These are phyloP conservation scores for Piromyces finnis DNA, from an alignment of 192 early-diverging fungal genomes.

Conservation along the genomic window DNA sequence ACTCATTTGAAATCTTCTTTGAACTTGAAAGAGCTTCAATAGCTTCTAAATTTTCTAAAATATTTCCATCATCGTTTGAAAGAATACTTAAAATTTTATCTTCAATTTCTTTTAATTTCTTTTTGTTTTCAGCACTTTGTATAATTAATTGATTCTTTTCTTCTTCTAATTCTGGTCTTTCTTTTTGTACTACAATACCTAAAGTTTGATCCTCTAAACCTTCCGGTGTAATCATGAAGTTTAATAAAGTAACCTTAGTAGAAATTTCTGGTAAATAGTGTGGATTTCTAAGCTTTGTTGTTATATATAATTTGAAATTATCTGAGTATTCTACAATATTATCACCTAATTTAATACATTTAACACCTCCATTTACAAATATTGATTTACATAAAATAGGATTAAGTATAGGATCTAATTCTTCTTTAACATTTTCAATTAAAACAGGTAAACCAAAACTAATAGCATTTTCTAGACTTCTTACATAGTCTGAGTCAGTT, in stretches of 20 bases:
- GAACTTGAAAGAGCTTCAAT: constrained; percentile 40
- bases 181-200: constrained; percentile 41
- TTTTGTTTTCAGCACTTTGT: constrained; percentile 41
- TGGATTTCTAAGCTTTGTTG: constrained; percentile 43
- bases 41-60: constrained; percentile 44
- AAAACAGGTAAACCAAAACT: constrained; percentile 39
- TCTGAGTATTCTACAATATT: constrained; percentile 41
- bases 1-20: constrained; percentile 33
- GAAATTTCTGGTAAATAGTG: constrained; percentile 42
- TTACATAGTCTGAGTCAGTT: constrained; percentile 28
- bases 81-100: constrained; percentile 41
- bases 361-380: constrained; percentile 39
- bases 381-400: constrained; percentile 39
- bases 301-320: constrained; percentile 39
- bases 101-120: constrained; percentile 43
- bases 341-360: constrained; percentile 37
- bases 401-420: constrained; percentile 43
- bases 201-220: constrained; percentile 45
- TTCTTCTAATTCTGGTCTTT: constrained; percentile 44
- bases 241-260: constrained; percentile 44
- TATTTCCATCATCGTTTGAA: constrained; percentile 42
- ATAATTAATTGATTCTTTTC: constrained; percentile 47
- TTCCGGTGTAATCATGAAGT: constrained; percentile 55
- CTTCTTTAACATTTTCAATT: constrained; percentile 48
- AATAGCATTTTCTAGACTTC: constrained; percentile 41